These are phyloP conservation scores for Hippophae gyantsensis DNA, from an alignment of 306 rosid species.

Conservation along the genomic window DNA sequence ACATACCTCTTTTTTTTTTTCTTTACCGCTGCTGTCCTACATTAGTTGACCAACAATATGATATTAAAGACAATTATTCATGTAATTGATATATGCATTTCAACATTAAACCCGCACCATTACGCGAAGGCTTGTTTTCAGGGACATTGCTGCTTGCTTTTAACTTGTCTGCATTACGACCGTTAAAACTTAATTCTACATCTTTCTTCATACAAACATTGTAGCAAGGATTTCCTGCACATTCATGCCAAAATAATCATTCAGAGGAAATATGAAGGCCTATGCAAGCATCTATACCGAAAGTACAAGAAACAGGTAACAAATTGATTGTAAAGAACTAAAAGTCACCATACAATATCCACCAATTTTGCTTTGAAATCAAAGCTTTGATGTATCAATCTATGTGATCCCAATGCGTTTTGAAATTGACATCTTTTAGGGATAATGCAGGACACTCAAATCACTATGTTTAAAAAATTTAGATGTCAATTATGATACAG, in stretches of 20 bases:
- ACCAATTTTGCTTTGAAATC: neutral
- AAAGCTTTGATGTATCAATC: neutral
- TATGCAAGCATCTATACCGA: constrained; percentile 8
- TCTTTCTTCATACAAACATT: constrained; percentile 27
- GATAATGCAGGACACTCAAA: neutral
- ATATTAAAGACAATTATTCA: too few relatives aligned
- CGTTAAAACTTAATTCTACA: constrained; percentile 24
- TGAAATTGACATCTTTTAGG: too few relatives aligned
- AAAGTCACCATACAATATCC: constrained; percentile 14
- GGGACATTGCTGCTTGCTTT: constrained; percentile 27
- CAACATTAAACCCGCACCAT: constrained; percentile 30
- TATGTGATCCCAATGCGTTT: too few relatives aligned
- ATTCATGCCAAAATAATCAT: constrained; percentile 23
- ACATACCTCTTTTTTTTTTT: too few relatives aligned
- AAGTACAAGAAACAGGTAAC: neutral
- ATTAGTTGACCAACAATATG: too few relatives aligned
- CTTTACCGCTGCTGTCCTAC: too few relatives aligned
- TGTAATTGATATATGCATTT: too few relatives aligned
- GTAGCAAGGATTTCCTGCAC: constrained; percentile 33
- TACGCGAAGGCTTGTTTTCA: constrained; percentile 43
- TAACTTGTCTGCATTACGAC: constrained; percentile 19
- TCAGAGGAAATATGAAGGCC: constrained; percentile 18
- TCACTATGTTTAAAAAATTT: neutral
- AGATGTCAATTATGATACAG: neutral
- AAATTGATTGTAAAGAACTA: neutral